Base-by-base conservation (phyloP, 495 filamentous ascomycete genomes). In the Penicillium nucicola region DNA sequence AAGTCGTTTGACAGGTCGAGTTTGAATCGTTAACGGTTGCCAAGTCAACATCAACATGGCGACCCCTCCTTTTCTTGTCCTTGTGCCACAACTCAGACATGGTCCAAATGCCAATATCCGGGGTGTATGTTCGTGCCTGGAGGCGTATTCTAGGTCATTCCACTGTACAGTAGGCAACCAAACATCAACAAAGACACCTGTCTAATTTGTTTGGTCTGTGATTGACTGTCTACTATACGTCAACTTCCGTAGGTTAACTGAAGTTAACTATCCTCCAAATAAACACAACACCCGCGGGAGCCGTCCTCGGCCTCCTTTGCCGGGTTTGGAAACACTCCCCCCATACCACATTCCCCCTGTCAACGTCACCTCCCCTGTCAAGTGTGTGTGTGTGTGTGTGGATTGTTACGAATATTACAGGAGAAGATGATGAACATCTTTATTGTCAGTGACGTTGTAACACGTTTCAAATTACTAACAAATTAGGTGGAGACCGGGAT, bases 11-110 rank as follows among this genome's bases (percentile, higher is more conserved):
- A 58, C 46, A 55, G 47, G 46, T 58, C 51, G 25, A 41, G 31
- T 55, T 33, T 44, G 25, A 4, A 28, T 15, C 46, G 15, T 17
- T 12, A 44, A 30, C 46, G 22, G 56, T 58, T 58, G 56, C 56
- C 51, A 41, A 58, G 56, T 55, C 56, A 58, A 58, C 56, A 43
- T 13, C 12, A 25, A n/a, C 15, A 40, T 40, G 46, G 20, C 17
- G 34, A 39, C 25, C 43, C 20, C 14, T 53, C 39, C 15, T 11
- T 38, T 38, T 41, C 5, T 38, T 37, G 25, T 1, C 25, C 2
- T 37, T 37, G 42, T 32, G 18, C 35, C 35, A 35, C 4, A 45
- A 28, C 25, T 28, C 25, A 28, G 25, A 28, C 25, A 28, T 28
- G 7, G 7, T 28, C 25, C 25, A 28, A 28, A 5, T 28, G 25